Conservation (phyloP, 768 basidiomycete species). For the Boletus vermiculosoides region DNA sequence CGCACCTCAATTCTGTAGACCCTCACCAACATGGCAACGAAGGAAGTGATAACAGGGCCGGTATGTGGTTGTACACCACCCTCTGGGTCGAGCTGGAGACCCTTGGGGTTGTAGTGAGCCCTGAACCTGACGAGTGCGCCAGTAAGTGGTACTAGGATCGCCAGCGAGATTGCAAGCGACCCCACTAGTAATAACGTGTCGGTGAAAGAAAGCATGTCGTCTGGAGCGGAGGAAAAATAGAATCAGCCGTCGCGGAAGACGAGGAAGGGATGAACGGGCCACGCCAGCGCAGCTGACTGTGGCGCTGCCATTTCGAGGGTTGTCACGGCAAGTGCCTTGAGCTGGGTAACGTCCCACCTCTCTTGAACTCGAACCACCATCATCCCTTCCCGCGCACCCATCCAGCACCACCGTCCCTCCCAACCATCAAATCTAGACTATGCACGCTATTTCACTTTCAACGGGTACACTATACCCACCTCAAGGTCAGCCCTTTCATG, state of each 20-base stretch:
- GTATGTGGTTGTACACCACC: conserved; percentile 75
- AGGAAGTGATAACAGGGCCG: conserved; percentile 73
- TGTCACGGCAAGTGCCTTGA: conserved; percentile 32
- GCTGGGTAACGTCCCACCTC: conserved; percentile 12
- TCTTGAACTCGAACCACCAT: conserved; percentile 35
- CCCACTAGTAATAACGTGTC: conserved; percentile 36
- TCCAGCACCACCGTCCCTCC: neutral
- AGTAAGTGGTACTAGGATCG: conserved; percentile 57
- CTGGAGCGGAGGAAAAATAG: neutral
- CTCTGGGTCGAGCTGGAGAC: conserved; percentile 75
- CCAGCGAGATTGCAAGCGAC: conserved; percentile 53
- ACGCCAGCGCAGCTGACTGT: conserved; percentile 1
- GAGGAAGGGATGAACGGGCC: no score
- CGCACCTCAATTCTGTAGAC: conserved; percentile 73
- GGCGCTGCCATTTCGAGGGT: conserved; percentile 8
- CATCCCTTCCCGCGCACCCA: conserved; percentile 11
- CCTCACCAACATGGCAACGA: conserved; percentile 69
- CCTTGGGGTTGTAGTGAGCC: conserved; percentile 85
- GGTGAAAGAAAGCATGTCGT: conserved; percentile 35
- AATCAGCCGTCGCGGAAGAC: no score
- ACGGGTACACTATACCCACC: neutral
- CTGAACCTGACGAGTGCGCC: conserved; percentile 75
- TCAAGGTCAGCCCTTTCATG: neutral
- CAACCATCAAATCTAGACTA: neutral
- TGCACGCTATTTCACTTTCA: neutral